Conservation (phyloP, 2,329 filamentous ascomycete species). For the Byssoonygena ceratinophila region DNA sequence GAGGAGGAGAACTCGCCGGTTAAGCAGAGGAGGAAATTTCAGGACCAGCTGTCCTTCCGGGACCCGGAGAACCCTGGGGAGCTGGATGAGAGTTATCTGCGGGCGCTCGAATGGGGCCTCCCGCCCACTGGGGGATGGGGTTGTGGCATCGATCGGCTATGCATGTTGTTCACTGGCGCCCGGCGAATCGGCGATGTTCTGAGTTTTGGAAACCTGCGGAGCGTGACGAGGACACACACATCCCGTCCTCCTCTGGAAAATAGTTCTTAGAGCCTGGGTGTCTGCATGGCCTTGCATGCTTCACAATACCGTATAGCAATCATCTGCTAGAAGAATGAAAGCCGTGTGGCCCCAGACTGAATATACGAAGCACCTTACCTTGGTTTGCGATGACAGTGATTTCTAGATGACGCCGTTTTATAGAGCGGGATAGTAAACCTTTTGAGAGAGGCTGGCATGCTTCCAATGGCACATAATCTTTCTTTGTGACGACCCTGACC, state of each 20-base stretch:
- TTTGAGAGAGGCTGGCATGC: neutral
- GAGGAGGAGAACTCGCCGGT: conserved; percentile 94
- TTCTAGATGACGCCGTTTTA: neutral
- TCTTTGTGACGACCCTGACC: neutral
- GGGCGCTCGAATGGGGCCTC: conserved; percentile 74
- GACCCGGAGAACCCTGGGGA: conserved; percentile 42
- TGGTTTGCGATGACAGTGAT: too few relatives aligned
- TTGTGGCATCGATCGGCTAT: conserved; percentile 78
- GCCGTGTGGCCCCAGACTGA: too few relatives aligned
- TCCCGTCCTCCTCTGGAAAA: neutral
- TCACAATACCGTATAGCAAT: too few relatives aligned
- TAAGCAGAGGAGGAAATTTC: conserved; percentile 74
- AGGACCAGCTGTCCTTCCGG: conserved; percentile 44
- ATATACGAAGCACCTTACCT: too few relatives aligned
- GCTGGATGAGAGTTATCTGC: conserved; percentile 70
- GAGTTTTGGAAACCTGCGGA: conserved; percentile 71
- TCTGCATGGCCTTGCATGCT: too few relatives aligned
- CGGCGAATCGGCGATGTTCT: conserved; percentile 75
- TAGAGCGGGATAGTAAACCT: neutral
- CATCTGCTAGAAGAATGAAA: too few relatives aligned
- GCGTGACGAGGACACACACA: conserved; percentile 29
- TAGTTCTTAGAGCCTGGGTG: neutral
- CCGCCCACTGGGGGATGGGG: conserved; percentile 98
- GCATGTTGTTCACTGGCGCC: conserved; percentile 77
- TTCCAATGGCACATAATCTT: neutral